phyloP scores from a whole-genome alignment of 805 yeast genomes.

The Metschnikowia noctiluminum region DNA sequence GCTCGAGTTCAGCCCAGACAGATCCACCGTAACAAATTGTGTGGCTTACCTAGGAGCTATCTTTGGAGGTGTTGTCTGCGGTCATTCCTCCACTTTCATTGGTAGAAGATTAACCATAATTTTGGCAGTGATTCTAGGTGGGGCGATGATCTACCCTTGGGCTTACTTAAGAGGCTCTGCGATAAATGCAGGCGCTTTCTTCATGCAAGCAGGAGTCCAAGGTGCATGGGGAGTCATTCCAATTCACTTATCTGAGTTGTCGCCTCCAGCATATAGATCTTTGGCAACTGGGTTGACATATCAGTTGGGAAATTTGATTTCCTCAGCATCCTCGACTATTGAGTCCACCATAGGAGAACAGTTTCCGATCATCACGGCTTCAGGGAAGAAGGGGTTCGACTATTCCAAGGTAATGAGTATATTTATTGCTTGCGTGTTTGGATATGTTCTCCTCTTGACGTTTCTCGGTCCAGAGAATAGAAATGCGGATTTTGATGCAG shows the following conservation, averaged over 20 bases:
- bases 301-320: conserved; percentile 70
- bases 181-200: conserved; percentile 58
- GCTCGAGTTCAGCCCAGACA: conserved; percentile 29
- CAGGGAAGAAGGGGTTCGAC: conserved; percentile 35
- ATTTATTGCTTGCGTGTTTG: conserved; percentile 64
- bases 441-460: conserved; percentile 44
- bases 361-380: conserved; percentile 45
- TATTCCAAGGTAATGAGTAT: conserved; percentile 70
- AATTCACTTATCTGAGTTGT: conserved; percentile 60
- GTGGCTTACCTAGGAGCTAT: conserved; percentile 42
- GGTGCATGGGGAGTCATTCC: conserved; percentile 78
- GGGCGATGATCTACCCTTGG: conserved; percentile 40
- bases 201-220: conserved; percentile 62
- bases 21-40: conserved; percentile 37
- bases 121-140: conserved; percentile 30
- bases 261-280: conserved; percentile 25
- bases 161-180: conserved; percentile 24
- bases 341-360: conserved; percentile 57
- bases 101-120: conserved; percentile 37
- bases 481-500: conserved; percentile 16
- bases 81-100: conserved; percentile 35
- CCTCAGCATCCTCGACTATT: conserved; percentile 70
- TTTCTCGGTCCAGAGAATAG: conserved; percentile 57
- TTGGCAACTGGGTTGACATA: conserved; percentile 40
- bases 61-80: conserved; percentile 44